phyloP scores from a whole-genome alignment of 176 grass and related monocot genomes.

The Alloteropsis semialata region DNA sequence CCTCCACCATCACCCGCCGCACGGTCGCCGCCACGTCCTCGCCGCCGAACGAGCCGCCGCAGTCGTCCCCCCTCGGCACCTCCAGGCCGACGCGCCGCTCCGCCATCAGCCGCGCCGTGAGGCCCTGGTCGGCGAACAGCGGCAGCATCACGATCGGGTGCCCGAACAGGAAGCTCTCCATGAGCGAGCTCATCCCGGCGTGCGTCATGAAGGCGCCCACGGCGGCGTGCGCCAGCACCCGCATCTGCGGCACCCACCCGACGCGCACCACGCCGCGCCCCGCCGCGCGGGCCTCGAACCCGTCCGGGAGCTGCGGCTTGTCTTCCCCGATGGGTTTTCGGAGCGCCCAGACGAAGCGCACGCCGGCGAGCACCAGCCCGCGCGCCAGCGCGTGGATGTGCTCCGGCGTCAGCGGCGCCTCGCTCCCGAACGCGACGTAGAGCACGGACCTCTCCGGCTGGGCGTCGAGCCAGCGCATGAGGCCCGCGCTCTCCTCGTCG shows the following conservation, averaged over 20 bases:
- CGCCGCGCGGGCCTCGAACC: slow-evolving; percentile 21
- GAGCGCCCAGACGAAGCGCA: slow-evolving; percentile 48
- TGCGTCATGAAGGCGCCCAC: slow-evolving; percentile 50
- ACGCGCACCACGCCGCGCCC: background rate
- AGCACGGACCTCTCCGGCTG: slow-evolving; percentile 21
- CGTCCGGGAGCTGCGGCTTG: background rate
- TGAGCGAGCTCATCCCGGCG: slow-evolving; percentile 35
- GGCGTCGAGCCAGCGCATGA: slow-evolving; percentile 26
- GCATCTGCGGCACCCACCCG: slow-evolving; percentile 47
- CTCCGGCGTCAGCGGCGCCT: slow-evolving; percentile 20
- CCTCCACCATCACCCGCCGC: slow-evolving; percentile 39
- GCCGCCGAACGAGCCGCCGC: slow-evolving; percentile 11
- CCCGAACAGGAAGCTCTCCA: slow-evolving; percentile 39
- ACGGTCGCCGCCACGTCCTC: slow-evolving; percentile 22
- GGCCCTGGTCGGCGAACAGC: slow-evolving; percentile 17
- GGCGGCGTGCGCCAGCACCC: slow-evolving; percentile 24
- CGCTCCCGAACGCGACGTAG: slow-evolving; percentile 40
- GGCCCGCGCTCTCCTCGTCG: background rate
- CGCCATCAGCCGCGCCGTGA: slow-evolving; percentile 13
- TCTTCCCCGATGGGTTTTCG: background rate
- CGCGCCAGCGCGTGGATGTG: slow-evolving; percentile 12
- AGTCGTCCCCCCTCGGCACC: slow-evolving; percentile 4
- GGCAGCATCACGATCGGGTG: slow-evolving; percentile 48
- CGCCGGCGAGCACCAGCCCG: slow-evolving; percentile 30
- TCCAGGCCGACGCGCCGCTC: slow-evolving; percentile 21